Base-by-base conservation (phyloP, 2,329 filamentous ascomycete genomes). In the Aspergillus sp. region DNA sequence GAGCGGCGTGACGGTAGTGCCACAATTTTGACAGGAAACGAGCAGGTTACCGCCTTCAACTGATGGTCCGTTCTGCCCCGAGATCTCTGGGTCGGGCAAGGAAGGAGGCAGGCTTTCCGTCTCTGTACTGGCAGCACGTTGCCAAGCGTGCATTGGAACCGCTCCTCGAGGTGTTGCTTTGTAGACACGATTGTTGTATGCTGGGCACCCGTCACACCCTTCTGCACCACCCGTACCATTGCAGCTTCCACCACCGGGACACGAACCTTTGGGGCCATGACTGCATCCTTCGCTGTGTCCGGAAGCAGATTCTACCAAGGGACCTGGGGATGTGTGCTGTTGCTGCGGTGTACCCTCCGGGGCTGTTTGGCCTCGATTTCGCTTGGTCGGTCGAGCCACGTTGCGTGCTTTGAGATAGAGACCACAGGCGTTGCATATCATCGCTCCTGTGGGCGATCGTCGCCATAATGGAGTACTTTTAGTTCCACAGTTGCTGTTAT, bases 391-490 rank as follows among this genome's bases (percentile, higher is more conserved):
- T 43, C 93, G 82, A 57, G 88, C 82, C 52, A 91, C 86, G 64
- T 97, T 97, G 55, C 93, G 82, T 7, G 91, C 90, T 67, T 97
- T 97, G 52, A 88, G 76, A 66, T 98, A 98, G 10, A 98, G 77
- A 38, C 93, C 93, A 62, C 93, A 98, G 4, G 93, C 93, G 69
- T 98, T 98, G 72, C 93, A 98, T 50, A 98, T 97, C 29, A 89
- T 96, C 46, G 88, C 86, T 29, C 93, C 93, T 59, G 90, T 83
- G 0, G 91, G 91, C 10, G 91, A 95, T 61, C 93, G 81, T 63
- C 93, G 82, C 93, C 93, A 98, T 34, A 98, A 72, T 27, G 93
- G 93, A 41, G 93, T 98, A 65, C 86, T 83, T 44, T 89, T 96
- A 10, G 93, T 97, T 48, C 85, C 85, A 65, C 93, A 98, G 69